Conservation (phyloP, 2,329 filamentous ascomycete genomes). For the Diplodia intermedia region DNA sequence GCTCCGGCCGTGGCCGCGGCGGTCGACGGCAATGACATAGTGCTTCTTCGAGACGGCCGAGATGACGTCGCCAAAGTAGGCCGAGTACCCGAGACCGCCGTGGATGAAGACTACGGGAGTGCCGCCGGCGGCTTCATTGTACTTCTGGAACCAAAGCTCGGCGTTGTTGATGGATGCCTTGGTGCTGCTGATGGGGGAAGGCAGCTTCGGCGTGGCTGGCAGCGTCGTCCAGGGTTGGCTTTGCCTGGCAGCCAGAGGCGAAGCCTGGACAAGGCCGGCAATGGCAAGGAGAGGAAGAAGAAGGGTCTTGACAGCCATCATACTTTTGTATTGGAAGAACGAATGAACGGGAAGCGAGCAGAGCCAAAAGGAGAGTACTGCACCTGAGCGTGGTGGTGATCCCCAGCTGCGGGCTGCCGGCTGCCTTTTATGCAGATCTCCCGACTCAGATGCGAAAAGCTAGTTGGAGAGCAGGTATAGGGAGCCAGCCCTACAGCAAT, state of each 20-base stretch:
- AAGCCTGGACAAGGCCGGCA: slow-evolving; percentile 18
- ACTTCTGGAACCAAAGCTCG: slow-evolving; percentile 53
- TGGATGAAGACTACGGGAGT: slow-evolving; percentile 51
- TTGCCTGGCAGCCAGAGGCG: slow-evolving; percentile 13
- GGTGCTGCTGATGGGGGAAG: slow-evolving; percentile 43
- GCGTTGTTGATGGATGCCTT: slow-evolving; percentile 48
- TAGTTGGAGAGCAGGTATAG: background rate
- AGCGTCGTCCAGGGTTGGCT: slow-evolving; percentile 39
- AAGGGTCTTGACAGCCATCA: slow-evolving; percentile 21
- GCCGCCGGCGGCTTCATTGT: slow-evolving; percentile 47
- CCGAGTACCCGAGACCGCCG: slow-evolving; percentile 53
- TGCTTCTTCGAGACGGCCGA: slow-evolving; percentile 41
- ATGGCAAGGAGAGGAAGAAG: slow-evolving; percentile 26
- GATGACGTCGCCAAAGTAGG: slow-evolving; percentile 52
- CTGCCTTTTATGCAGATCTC: slow-evolving; percentile 6
- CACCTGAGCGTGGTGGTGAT: background rate
- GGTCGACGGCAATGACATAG: slow-evolving; percentile 52
- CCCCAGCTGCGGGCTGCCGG: background rate
- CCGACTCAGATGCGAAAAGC: slow-evolving; percentile 1
- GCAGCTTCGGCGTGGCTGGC: slow-evolving; percentile 50
- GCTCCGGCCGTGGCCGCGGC: slow-evolving; percentile 53
- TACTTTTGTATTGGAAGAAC: background rate
- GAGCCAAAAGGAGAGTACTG: no score
- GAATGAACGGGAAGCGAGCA: background rate
- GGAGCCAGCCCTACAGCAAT: background rate